Evolutionary conservation across 495 filamentous ascomycete genomes (phyloP), one percentile per base, ranked within the genome.

Genomic region (Aspergillus sparsus): DNA sequence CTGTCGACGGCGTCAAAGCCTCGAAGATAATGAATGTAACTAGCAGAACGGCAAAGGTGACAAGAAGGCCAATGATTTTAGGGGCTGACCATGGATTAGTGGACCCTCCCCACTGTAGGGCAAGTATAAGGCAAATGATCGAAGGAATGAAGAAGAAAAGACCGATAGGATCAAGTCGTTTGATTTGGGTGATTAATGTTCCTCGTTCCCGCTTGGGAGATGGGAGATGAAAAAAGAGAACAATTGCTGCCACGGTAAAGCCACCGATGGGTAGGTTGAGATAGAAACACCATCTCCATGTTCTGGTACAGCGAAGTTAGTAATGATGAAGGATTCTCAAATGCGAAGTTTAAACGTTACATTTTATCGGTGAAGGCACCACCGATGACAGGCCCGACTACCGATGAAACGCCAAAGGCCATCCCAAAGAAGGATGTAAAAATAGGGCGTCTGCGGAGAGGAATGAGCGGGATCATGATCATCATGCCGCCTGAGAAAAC

Each of bases 31-130:
- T 27, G 6, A 69, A 66, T 3, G 64, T 54, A 7, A 69, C 21
- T 0, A 75, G 9, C 3, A 62, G 32, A 10, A 77, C 61, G 6
- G 42, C 66, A 34, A 71, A 73, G 21, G 63, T 42, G 12, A 77
- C 60, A 8, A 82, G 62, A 1, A 78, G 65, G 0, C 57, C 71
- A 39, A 82, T 77, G 31, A 79, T 74, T 2, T 62, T 67, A 0
- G 64, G 58, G 32, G 64, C 60, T 9, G 49, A 64, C 79, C 77
- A 82, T 11, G 70, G 10, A 53, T 76, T 76, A 0, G 63, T 67
- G 0, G 64, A 54, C 7, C 75, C 78, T 7, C 75, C 77, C 78
- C 76, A 81, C 41, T 76, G 67, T 10, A 81, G 68, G 6, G 76
- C 77, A 5, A 80, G 65, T 36, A 77, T 64, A 7, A 81, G 66